Percentiles rank a stretch among this genome's conserved stretches.
phyloP scores from a whole-genome alignment of 768 basidiomycete species.

The Tylopilus plumbeoviolaceoides region DNA sequence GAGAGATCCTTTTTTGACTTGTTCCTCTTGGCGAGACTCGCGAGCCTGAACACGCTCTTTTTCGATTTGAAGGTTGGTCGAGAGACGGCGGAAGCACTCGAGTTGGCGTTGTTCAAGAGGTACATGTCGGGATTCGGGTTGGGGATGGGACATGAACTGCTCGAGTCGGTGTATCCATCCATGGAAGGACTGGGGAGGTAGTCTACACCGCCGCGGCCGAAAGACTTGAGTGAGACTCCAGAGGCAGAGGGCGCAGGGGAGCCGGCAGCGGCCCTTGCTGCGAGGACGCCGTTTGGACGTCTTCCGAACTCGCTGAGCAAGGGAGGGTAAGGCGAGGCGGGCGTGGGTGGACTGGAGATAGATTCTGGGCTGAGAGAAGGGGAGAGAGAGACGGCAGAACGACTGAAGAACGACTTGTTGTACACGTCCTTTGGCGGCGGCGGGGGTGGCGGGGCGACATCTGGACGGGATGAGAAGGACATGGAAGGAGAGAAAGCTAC shows the following conservation, averaged over 20 bases:
- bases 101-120: constrained; percentile 11
- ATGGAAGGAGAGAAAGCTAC: too few species aligned
- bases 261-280: constrained; percentile 4
- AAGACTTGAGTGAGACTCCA: constrained; percentile 16
- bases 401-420: constrained; percentile 35
- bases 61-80: constrained; percentile 18
- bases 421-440: constrained; percentile 60
- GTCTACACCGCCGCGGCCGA: constrained; percentile 9
- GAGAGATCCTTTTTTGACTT: constrained; percentile 30
- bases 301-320: constrained; percentile 6
- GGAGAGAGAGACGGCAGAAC: constrained; percentile 46
- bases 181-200: constrained; percentile 13
- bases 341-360: constrained; percentile 17
- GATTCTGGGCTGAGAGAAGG: constrained; percentile 32
- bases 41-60: constrained; percentile 35
- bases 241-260: constrained; percentile 20
- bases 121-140: constrained; percentile 9
- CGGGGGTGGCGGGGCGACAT: constrained; percentile 32
- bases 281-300: not conserved
- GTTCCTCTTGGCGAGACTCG: constrained; percentile 32
- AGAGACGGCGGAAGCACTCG: constrained; percentile 11
- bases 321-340: constrained; percentile 13
- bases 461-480: not conserved
- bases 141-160: constrained; percentile 16
- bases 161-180: constrained; percentile 27